phyloP scores from a whole-genome alignment of 352 stramenopile species.

The Phytophthora litchii region DNA sequence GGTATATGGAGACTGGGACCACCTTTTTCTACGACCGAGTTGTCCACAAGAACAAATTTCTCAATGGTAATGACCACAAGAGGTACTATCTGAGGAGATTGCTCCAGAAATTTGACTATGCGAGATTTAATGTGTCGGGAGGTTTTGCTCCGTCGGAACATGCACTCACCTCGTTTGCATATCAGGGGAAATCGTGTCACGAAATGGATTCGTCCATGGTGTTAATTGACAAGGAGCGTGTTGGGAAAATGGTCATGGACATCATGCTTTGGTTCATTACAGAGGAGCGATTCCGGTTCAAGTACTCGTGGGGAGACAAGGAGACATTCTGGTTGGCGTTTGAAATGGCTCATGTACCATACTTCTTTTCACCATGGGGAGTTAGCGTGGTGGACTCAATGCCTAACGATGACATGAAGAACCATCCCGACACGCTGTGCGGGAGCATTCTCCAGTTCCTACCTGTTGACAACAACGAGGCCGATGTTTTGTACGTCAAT shows the following conservation, averaged over 20 bases:
- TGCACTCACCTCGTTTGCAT: slow-evolving; percentile 46
- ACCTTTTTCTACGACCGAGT: slow-evolving; percentile 77
- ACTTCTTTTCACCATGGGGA: slow-evolving; percentile 50
- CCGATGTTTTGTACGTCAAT: slow-evolving; percentile 33
- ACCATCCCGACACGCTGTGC: slow-evolving; percentile 35
- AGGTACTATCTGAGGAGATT: slow-evolving; percentile 46
- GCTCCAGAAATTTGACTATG: slow-evolving; percentile 52
- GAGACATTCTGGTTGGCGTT: slow-evolving; percentile 49
- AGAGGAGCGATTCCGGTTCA: slow-evolving; percentile 32
- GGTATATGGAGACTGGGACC: slow-evolving; percentile 52
- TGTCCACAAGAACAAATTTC: slow-evolving; percentile 42
- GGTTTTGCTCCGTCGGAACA: slow-evolving; percentile 35
- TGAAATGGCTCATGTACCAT: slow-evolving; percentile 38
- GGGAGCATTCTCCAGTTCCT: slow-evolving; percentile 47
- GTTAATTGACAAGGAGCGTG: slow-evolving; percentile 42
- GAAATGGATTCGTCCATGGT: slow-evolving; percentile 73
- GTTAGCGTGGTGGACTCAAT: slow-evolving; percentile 34
- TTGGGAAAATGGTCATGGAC: slow-evolving; percentile 31
- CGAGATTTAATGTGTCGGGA: slow-evolving; percentile 34
- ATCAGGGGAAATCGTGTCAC: slow-evolving; percentile 45
- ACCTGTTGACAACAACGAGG: slow-evolving; percentile 17
- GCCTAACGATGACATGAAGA: slow-evolving; percentile 31
- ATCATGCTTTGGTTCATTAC: slow-evolving; percentile 42
- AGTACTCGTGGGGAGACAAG: slow-evolving; percentile 46
- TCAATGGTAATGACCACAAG: slow-evolving; percentile 38